phyloP scores from a whole-genome alignment of 257 asterid genomes.

The Verbena officinalis region DNA sequence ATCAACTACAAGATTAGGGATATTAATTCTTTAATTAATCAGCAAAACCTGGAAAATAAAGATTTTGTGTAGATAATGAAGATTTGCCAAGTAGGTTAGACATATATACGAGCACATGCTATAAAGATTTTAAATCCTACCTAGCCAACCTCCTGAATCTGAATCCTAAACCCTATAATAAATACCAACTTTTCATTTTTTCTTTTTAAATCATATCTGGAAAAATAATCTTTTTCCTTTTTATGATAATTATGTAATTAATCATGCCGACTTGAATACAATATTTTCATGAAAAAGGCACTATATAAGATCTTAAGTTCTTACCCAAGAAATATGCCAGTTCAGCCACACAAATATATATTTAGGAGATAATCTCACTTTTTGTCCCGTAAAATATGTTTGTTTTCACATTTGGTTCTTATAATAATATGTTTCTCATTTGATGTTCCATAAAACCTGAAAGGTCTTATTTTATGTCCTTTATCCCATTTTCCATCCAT shows the following conservation, averaged over 20 bases:
- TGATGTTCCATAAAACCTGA: no score
- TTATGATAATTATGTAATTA: constrained; percentile 1
- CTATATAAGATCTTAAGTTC: no score
- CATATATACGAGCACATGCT: constrained; percentile 52
- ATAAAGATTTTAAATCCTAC: constrained; percentile 28
- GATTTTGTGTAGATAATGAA: constrained; percentile 26
- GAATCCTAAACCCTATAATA: constrained; percentile 12
- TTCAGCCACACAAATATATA: neutral
- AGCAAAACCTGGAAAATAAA: constrained; percentile 15
- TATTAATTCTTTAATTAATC: constrained; percentile 12
- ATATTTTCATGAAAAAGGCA: neutral
- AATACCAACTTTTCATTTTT: neutral
- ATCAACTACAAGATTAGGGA: constrained; percentile 4
- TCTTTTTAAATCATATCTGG: constrained; percentile 27
- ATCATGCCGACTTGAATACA: constrained; percentile 19
- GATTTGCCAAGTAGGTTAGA: constrained; percentile 34
- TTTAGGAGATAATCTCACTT: no score
- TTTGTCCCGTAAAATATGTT: no score
- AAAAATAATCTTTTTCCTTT: neutral
- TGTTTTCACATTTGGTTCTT: no score
- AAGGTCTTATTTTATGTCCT: no score
- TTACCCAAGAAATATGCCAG: constrained; percentile 14
- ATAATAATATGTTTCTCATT: no score
- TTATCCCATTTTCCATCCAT: no score
- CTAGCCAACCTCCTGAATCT: neutral